Percentiles rank a stretch among this genome's conserved stretches.
Conservation (phyloP, 176 grass and related monocot genomes). For the Triticum urartu region DNA sequence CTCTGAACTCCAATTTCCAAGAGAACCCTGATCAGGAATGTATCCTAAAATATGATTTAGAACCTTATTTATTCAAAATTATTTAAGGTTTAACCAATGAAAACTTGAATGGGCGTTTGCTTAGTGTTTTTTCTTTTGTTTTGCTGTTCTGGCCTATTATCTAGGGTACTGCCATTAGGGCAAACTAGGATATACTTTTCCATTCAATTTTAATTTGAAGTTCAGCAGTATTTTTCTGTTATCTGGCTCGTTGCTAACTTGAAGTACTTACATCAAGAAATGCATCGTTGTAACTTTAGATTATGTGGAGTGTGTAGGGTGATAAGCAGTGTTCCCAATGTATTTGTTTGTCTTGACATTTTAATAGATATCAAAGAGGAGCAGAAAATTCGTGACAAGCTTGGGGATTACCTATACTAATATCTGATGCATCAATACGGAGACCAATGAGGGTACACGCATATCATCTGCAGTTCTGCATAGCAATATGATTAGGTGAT, state of each 20-base stretch:
- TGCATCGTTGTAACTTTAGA: not conserved
- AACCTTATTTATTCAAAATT: constrained; percentile 1
- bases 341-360: constrained; percentile 56
- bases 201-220: not conserved
- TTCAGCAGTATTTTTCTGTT: not conserved
- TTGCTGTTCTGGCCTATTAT: constrained; percentile 1
- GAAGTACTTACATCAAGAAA: not conserved
- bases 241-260: not conserved
- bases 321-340: not conserved
- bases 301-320: not conserved
- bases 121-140: not conserved
- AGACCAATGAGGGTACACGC: not conserved
- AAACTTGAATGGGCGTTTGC: not conserved
- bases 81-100: not conserved
- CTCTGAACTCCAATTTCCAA: constrained; percentile 73
- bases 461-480: not conserved
- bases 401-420: constrained; percentile 23
- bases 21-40: constrained; percentile 89
- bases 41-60: constrained; percentile 56
- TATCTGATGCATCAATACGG: not conserved
- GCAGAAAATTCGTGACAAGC: constrained; percentile 54
- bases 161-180: not conserved
- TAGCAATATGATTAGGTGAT: constrained; percentile 14
- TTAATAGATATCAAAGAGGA: constrained; percentile 67
- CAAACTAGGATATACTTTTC: not conserved